Conservation (phyloP, 1,284 basidiomycete genomes). For the Ganoderma leucocontextum region DNA sequence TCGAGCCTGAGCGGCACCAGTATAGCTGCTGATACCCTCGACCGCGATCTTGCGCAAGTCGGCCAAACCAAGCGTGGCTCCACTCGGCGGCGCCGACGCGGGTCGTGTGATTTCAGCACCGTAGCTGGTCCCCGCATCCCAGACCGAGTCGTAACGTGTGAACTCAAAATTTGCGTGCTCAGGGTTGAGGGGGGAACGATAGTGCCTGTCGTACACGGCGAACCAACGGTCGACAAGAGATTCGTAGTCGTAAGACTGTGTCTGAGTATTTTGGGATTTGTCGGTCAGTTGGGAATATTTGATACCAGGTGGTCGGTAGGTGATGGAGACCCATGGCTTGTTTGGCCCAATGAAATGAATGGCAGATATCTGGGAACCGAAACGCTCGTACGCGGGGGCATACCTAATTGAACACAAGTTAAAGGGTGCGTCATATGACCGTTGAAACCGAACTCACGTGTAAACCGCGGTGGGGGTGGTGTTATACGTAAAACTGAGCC, state of each 20-base stretch:
- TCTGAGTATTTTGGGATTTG: constrained; percentile 33
- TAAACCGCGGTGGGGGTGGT: constrained; percentile 98
- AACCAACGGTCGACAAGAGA: constrained; percentile 91
- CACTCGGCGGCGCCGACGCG: constrained; percentile 29
- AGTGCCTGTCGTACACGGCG: constrained; percentile 87
- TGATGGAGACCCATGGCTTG: constrained; percentile 90
- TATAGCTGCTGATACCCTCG: constrained; percentile 54
- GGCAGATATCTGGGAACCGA: constrained; percentile 86
- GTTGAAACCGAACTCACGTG: constrained; percentile 68
- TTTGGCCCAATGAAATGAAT: constrained; percentile 95
- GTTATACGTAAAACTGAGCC: constrained; percentile 96
- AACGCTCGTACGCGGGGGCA: constrained; percentile 94
- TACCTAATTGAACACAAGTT: constrained; percentile 62
- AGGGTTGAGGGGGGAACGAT: constrained; percentile 61
- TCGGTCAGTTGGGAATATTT: constrained; percentile 34
- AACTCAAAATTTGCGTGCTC: constrained; percentile 67
- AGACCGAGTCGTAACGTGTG: constrained; percentile 75
- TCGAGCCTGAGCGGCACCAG: constrained; percentile 14
- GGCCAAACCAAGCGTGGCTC: constrained; percentile 63
- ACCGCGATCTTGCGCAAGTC: constrained; percentile 75
- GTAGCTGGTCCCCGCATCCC: constrained; percentile 61
- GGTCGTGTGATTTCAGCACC: constrained; percentile 41
- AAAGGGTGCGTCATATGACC: constrained; percentile 26
- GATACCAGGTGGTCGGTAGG: constrained; percentile 68
- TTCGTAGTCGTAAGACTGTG: constrained; percentile 73